Conservation (phyloP, 2,329 filamentous ascomycete genomes). For the Alternaria postmessia region DNA sequence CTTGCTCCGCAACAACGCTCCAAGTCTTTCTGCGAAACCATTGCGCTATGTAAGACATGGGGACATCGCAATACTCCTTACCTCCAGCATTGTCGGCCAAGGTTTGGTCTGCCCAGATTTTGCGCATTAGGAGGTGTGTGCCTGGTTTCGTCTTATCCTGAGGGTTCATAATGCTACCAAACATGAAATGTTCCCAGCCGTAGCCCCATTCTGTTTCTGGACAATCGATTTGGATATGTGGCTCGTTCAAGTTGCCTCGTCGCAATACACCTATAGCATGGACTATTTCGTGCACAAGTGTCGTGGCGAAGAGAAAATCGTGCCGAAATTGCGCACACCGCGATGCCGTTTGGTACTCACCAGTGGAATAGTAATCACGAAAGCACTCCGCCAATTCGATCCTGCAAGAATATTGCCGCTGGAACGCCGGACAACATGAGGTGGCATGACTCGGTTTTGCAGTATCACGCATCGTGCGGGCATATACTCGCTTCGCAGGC, state of each 20-base stretch:
- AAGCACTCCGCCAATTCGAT: constrained; percentile 39
- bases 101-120: constrained; percentile 35
- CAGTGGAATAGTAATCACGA: constrained; percentile 24
- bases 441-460: constrained; percentile 12
- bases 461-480: constrained; percentile 25
- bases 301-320: constrained; percentile 44
- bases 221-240: constrained; percentile 33
- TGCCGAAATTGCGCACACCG: constrained; percentile 43
- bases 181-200: constrained; percentile 50
- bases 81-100: constrained; percentile 27
- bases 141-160: constrained; percentile 27
- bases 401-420: constrained; percentile 15
- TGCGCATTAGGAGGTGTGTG: constrained; percentile 39
- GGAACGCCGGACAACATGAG: constrained; percentile 26
- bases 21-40: constrained; percentile 50
- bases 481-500: constrained; percentile 29
- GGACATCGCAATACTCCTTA: constrained; percentile 41
- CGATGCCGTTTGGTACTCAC: constrained; percentile 32
- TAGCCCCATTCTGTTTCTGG: constrained; percentile 44
- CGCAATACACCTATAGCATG: constrained; percentile 47
- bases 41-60: constrained; percentile 45
- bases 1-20: constrained; percentile 29
- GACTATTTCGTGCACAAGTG: constrained; percentile 45
- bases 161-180: constrained; percentile 45
- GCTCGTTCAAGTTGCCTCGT: constrained; percentile 39